Conservation (phyloP, 495 filamentous ascomycete species). For the Trichodelitschia bisporula region DNA sequence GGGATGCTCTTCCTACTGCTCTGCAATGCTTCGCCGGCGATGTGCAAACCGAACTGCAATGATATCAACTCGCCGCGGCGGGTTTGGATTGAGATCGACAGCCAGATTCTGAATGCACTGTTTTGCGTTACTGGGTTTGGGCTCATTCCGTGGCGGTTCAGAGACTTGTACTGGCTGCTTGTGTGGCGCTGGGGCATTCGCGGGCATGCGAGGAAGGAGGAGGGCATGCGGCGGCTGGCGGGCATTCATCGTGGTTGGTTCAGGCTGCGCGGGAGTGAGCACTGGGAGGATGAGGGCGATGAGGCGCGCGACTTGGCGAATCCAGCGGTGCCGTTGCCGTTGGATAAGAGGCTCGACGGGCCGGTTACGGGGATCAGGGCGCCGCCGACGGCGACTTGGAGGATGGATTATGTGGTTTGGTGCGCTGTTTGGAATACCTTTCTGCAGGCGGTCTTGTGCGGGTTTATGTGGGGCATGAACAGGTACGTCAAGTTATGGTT, state of each 20-base stretch:
- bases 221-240: conserved; percentile 32
- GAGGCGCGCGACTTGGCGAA: conserved; percentile 4
- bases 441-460: conserved; percentile 40
- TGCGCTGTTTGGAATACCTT: conserved; percentile 51
- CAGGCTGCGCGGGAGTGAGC: conserved; percentile 29
- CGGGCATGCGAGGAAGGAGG: conserved; percentile 13
- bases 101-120: conserved; percentile 63
- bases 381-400: conserved; percentile 42
- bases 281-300: conserved; percentile 6
- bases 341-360: conserved; percentile 24
- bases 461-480: conserved; percentile 62
- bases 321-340: conserved; percentile 28
- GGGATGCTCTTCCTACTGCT: conserved; percentile 75
- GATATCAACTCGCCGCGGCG: conserved; percentile 46
- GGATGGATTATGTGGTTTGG: conserved; percentile 60
- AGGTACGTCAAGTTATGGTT: conserved; percentile 12
- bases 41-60: conserved; percentile 54
- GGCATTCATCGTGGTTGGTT: conserved; percentile 50
- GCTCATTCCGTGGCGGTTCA: conserved; percentile 61
- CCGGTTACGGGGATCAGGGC: conserved; percentile 40
- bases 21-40: conserved; percentile 46
- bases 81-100: conserved; percentile 68
- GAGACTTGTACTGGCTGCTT: conserved; percentile 47
- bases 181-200: conserved; percentile 26
- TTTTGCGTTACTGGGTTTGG: conserved; percentile 80